phyloP scores from a whole-genome alignment of 2,329 filamentous ascomycete species.

The Fusarium neocosmosporiellum region DNA sequence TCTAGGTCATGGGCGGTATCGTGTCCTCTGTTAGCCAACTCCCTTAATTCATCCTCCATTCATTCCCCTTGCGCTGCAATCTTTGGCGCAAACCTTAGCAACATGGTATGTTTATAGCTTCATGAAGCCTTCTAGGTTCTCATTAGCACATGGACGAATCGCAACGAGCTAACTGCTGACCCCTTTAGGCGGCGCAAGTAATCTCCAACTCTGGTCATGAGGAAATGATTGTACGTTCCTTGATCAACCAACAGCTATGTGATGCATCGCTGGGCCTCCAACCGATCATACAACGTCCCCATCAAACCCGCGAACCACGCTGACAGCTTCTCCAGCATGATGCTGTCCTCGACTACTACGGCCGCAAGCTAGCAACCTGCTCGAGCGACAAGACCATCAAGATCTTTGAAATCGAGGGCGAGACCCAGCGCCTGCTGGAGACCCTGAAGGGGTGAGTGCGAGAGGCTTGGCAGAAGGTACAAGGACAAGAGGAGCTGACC shows the following conservation, averaged over 20 bases:
- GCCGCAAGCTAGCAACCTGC: constrained; percentile 93
- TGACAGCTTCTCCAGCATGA: constrained; percentile 75
- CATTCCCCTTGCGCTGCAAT: constrained; percentile 22
- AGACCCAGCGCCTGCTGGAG: constrained; percentile 88
- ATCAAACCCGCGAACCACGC: constrained; percentile 25
- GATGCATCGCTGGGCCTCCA: constrained; percentile 7
- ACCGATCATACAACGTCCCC: background rate
- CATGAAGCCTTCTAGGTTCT: background rate
- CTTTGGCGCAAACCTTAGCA: constrained; percentile 28
- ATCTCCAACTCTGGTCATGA: constrained; percentile 75
- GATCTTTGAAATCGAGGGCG: constrained; percentile 97
- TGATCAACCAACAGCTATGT: constrained; percentile 11
- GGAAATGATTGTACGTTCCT: constrained; percentile 95
- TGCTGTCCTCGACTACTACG: constrained; percentile 98
- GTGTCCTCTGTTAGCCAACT: constrained; percentile 44
- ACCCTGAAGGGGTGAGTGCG: constrained; percentile 87
- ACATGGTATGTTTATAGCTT: constrained; percentile 39
- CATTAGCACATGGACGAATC: background rate
- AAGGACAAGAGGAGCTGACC: constrained; percentile 25
- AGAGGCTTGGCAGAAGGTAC: background rate
- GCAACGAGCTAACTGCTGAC: constrained; percentile 43
- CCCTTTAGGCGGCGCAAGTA: constrained; percentile 55
- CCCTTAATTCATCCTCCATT: constrained; percentile 24
- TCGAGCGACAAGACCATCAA: constrained; percentile 99
- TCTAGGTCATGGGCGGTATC: constrained; percentile 43